phyloP scores from a whole-genome alignment of 306 rosid genomes.

The Adenanthera pavonina region DNA sequence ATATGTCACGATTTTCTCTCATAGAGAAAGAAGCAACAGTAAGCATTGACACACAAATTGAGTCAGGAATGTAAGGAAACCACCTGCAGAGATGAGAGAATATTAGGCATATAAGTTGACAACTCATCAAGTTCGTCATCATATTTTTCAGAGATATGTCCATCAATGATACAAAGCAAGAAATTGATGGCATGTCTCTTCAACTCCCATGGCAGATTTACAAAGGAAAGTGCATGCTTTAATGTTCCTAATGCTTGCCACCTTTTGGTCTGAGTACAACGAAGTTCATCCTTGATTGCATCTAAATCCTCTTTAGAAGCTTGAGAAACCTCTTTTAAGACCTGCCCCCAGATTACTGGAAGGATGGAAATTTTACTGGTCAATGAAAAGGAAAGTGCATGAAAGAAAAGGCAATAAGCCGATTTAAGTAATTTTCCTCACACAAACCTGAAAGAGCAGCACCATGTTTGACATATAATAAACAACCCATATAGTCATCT shows the following conservation, averaged over 20 bases:
- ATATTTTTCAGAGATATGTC: slow-evolving; percentile 41
- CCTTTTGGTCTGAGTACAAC: slow-evolving; percentile 64
- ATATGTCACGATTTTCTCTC: slow-evolving; percentile 9
- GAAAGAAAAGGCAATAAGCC: slow-evolving; percentile 33
- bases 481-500: slow-evolving; percentile 56
- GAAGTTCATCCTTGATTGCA: slow-evolving; percentile 63
- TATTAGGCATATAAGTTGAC: slow-evolving; percentile 60
- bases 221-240: slow-evolving; percentile 65
- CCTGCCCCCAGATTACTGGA: slow-evolving; percentile 81
- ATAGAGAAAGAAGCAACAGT: slow-evolving; percentile 13
- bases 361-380: slow-evolving; percentile 23
- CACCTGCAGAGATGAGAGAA: slow-evolving; percentile 85
- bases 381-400: slow-evolving; percentile 32
- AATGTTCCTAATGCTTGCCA: slow-evolving; percentile 87
- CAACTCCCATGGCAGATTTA: slow-evolving; percentile 72
- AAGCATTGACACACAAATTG: slow-evolving; percentile 9
- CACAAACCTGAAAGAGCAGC: slow-evolving; percentile 83
- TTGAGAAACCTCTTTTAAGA: slow-evolving; percentile 59
- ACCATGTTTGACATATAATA: slow-evolving; percentile 73
- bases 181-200: slow-evolving; percentile 72
- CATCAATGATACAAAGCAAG: slow-evolving; percentile 66
- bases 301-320: slow-evolving; percentile 63
- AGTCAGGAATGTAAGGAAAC: slow-evolving; percentile 19
- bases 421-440: slow-evolving; percentile 34
- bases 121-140: slow-evolving; percentile 51